These are phyloP conservation scores for Tephrocybe sp. DNA, from an alignment of 768 basidiomycete genomes.

Conservation along the genomic window DNA sequence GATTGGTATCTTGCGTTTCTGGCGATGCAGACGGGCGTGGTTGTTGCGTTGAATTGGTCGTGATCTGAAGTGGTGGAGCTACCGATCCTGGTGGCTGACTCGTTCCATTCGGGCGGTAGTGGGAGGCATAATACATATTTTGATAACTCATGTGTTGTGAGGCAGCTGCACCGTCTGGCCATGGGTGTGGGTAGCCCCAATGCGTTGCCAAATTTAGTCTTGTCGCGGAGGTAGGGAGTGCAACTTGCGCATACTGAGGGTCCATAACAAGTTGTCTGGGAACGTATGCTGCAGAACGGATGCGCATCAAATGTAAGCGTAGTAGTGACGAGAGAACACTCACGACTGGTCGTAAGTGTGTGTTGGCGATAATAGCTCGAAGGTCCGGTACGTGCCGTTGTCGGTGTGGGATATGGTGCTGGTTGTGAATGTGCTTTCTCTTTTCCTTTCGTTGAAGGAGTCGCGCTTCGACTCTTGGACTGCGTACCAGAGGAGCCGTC, in stretches of 20 bases:
- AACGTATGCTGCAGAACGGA: slow-evolving; percentile 34
- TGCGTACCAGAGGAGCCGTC: slow-evolving; percentile 35
- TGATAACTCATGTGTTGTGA: slow-evolving; percentile 35
- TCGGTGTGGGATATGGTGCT: slow-evolving; percentile 27
- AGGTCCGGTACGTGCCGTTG: slow-evolving; percentile 33
- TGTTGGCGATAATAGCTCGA: slow-evolving; percentile 69
- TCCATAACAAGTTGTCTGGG: slow-evolving; percentile 42
- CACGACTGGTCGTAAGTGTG: slow-evolving; percentile 44
- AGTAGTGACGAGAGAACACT: slow-evolving; percentile 15
- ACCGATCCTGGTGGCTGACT: slow-evolving; percentile 20
- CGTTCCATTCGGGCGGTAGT: slow-evolving; percentile 42
- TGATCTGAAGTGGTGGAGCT: slow-evolving; percentile 11
- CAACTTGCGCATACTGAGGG: slow-evolving; percentile 40
- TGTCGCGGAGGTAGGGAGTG: slow-evolving; percentile 53
- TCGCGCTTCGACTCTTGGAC: slow-evolving; percentile 50
- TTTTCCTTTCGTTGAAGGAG: slow-evolving; percentile 44
- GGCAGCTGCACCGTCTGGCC: slow-evolving; percentile 29
- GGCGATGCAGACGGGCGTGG: slow-evolving; percentile 6
- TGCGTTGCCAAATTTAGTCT: slow-evolving; percentile 38
- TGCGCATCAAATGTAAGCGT: neutral
- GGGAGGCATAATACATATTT: slow-evolving; percentile 38
- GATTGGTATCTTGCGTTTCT: slow-evolving; percentile 3
- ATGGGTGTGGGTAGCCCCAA: slow-evolving; percentile 40
- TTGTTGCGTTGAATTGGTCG: slow-evolving; percentile 3
- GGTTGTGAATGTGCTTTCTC: slow-evolving; percentile 26